A percentile compares a stretch with the other conserved stretches of the same genome.
Evolutionary conservation across 2,329 filamentous ascomycete genomes (phyloP).

Genomic region (Cytospora mali): DNA sequence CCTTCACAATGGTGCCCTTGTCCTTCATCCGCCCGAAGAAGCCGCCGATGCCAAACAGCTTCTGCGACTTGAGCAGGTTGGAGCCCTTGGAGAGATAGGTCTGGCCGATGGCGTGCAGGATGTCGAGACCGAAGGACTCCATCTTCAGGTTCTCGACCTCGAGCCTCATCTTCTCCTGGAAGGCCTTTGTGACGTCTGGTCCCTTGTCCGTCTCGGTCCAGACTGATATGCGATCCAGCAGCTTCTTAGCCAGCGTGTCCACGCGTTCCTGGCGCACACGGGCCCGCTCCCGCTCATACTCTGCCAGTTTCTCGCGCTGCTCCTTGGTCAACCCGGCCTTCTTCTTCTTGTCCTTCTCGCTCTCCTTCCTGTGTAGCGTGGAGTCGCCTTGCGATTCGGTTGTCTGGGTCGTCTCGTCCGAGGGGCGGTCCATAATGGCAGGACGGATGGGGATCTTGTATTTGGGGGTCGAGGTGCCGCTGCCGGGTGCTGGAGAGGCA

Average conservation of each 20-base stretch:
- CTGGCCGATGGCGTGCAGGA: constrained; percentile 89
- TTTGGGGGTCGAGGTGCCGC: constrained; percentile 44
- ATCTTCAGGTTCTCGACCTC: constrained; percentile 99
- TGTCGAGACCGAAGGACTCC: constrained; percentile 97
- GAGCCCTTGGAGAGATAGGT: constrained; percentile 89
- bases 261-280: constrained; percentile 84
- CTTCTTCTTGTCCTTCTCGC: constrained; percentile 51
- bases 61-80: constrained; percentile 88
- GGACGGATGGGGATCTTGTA: constrained; percentile 73
- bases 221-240: constrained; percentile 85
- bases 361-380: constrained; percentile 68
- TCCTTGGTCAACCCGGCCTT: constrained; percentile 86
- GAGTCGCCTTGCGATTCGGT: constrained; percentile 67
- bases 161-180: constrained; percentile 90
- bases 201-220: constrained; percentile 98
- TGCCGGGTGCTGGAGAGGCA: constrained; percentile 43
- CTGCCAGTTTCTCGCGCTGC: constrained; percentile 87
- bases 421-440: constrained; percentile 80
- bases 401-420: constrained; percentile 75
- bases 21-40: constrained; percentile 95
- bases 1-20: constrained; percentile 95
- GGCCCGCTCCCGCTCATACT: constrained; percentile 84
- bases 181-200: constrained; percentile 79
- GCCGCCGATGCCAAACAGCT: constrained; percentile 92
- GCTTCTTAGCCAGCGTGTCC: constrained; percentile 78